Evolutionary conservation across 441 rosid species (phyloP).

Genomic region (Populus hybrid): DNA sequence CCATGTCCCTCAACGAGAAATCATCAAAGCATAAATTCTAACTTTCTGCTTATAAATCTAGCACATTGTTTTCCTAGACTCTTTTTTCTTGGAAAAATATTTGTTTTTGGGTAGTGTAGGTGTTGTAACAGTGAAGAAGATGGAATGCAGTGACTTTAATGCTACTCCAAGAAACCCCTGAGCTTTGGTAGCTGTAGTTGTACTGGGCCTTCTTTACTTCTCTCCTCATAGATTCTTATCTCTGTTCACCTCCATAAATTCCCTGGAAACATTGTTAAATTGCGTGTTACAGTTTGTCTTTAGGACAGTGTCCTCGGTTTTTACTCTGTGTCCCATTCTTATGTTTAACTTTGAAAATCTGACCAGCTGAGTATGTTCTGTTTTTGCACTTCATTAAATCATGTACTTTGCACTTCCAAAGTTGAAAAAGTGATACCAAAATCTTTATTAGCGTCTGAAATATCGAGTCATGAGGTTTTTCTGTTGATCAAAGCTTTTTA

Average conservation of each 20-base stretch:
- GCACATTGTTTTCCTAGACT: constrained; percentile 3
- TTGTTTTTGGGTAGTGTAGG: constrained; percentile 28
- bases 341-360: constrained; percentile 13
- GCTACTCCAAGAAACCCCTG: constrained; percentile 99
- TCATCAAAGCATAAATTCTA: constrained; percentile 39
- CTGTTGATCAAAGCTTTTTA: constrained; percentile 16
- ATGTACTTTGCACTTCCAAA: neutral
- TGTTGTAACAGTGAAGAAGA: constrained; percentile 31
- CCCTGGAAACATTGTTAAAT: constrained; percentile 33
- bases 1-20: constrained; percentile 47
- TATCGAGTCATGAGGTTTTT: constrained; percentile 18
- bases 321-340: neutral
- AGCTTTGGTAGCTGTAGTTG: constrained; percentile 65
- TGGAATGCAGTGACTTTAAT: constrained; percentile 59
- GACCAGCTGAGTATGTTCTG: constrained; percentile 1
- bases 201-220: constrained; percentile 64
- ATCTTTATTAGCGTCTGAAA: neutral
- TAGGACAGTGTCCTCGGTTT: constrained; percentile 6
- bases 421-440: neutral
- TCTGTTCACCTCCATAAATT: constrained; percentile 38
- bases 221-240: constrained; percentile 38
- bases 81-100: constrained; percentile 9
- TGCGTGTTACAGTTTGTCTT: constrained; percentile 8
- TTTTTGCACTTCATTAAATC: neutral
- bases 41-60: constrained; percentile 47